Conservation (phyloP, 2,329 filamentous ascomycete genomes). For the Pseudogymnoascus sp. region DNA sequence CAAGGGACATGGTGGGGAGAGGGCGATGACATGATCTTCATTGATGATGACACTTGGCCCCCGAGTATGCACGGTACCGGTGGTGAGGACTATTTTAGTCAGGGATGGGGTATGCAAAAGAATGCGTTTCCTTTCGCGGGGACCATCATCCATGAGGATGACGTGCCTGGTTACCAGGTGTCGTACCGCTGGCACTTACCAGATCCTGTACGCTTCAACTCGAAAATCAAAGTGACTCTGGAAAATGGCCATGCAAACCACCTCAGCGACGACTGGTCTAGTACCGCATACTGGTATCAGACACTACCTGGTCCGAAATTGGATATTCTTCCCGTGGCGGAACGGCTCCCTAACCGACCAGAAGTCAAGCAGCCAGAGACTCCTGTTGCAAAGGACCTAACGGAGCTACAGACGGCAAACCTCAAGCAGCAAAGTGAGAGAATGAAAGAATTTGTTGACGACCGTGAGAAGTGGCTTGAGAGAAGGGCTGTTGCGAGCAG, state of each 20-base stretch:
- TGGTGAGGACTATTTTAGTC: constrained; percentile 28
- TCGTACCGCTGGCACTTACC: constrained; percentile 29
- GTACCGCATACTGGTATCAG: constrained; percentile 29
- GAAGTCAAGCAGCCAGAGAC: constrained; percentile 9
- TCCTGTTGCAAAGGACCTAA: constrained; percentile 9
- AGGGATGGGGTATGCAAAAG: constrained; percentile 31
- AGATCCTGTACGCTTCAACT: constrained; percentile 28
- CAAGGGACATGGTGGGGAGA: constrained; percentile 31
- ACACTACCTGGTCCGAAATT: constrained; percentile 26
- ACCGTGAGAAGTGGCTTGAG: constrained; percentile 21
- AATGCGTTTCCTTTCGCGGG: constrained; percentile 28
- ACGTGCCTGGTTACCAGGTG: constrained; percentile 27
- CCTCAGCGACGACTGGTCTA: constrained; percentile 27
- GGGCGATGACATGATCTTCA: constrained; percentile 30
- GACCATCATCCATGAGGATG: constrained; percentile 29
- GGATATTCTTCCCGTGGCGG: constrained; percentile 22
- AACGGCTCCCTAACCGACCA: constrained; percentile 18
- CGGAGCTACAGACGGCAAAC: constrained; percentile 7
- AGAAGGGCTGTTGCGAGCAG: constrained; percentile 17
- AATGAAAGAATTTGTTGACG: constrained; percentile 19
- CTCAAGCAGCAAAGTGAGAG: constrained; percentile 17
- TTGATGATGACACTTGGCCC: constrained; percentile 30
- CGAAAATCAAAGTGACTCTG: constrained; percentile 23
- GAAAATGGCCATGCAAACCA: constrained; percentile 28
- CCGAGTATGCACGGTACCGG: constrained; percentile 29